These are phyloP conservation scores for Suillus paluster DNA, from an alignment of 768 basidiomycete species.

Conservation along the genomic window DNA sequence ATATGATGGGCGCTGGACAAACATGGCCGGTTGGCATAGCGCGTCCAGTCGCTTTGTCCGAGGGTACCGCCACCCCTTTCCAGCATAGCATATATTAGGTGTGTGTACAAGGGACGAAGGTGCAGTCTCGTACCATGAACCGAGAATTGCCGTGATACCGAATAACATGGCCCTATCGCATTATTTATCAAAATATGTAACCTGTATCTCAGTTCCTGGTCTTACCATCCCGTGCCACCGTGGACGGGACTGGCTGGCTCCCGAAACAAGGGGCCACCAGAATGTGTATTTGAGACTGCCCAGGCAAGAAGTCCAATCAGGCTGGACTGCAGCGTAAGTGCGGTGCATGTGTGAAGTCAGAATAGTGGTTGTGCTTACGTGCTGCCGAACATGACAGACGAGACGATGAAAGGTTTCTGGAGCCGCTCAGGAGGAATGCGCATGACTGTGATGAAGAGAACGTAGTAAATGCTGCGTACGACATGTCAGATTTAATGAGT, in stretches of 20 bases:
- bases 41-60: slow-evolving; percentile 1
- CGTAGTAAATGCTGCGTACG: neutral
- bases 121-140: neutral
- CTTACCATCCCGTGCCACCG: slow-evolving; percentile 5
- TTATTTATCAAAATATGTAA: neutral
- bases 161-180: slow-evolving; percentile 2
- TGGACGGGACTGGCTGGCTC: slow-evolving; percentile 12
- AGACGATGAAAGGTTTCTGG: neutral
- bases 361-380: neutral
- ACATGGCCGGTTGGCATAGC: slow-evolving; percentile 3
- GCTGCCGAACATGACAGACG: neutral
- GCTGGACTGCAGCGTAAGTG: slow-evolving; percentile 12
- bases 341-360: too few relatives aligned
- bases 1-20: neutral
- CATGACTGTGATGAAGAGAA: neutral
- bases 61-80: neutral
- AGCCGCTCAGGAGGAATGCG: neutral
- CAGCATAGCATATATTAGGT: neutral
- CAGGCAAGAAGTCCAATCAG: slow-evolving; percentile 22
- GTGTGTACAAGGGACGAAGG: neutral
- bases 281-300: slow-evolving; percentile 19
- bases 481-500: neutral
- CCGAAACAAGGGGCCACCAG: slow-evolving; percentile 18
- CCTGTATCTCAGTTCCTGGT: neutral
- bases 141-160: neutral